A percentile compares a stretch with the other conserved stretches of the same genome.
These are phyloP conservation scores for Crassisporium funariophilum DNA, from an alignment of 768 basidiomycete genomes.

Conservation along the genomic window DNA sequence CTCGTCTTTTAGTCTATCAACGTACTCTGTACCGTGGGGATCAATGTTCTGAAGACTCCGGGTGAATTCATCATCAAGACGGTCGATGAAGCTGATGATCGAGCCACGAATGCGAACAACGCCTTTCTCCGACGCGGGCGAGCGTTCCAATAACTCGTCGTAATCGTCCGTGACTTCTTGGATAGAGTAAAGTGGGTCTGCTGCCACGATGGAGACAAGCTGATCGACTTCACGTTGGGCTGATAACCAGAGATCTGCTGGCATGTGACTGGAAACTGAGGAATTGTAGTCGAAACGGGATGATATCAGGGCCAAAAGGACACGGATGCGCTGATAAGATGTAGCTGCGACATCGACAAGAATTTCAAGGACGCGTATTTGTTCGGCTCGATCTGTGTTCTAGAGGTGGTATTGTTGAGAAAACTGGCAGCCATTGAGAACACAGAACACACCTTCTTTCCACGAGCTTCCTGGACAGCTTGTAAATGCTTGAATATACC, in stretches of 20 bases:
- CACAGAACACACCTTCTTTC: constrained; percentile 78
- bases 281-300: constrained; percentile 98
- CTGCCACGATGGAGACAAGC: constrained; percentile 76
- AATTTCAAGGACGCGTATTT: constrained; percentile 88
- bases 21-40: constrained; percentile 98
- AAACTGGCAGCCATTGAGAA: constrained; percentile 1
- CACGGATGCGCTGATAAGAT: constrained; percentile 90
- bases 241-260: constrained; percentile 85
- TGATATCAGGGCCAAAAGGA: constrained; percentile 90
- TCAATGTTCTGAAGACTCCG: constrained; percentile 97
- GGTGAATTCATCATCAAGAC: constrained; percentile 97
- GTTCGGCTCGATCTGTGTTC: constrained; percentile 97
- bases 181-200: constrained; percentile 75
- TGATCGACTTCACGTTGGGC: constrained; percentile 89
- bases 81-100: constrained; percentile 94
- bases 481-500: constrained; percentile 92
- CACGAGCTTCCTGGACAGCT: constrained; percentile 89
- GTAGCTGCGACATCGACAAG: constrained; percentile 85
- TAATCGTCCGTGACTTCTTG: constrained; percentile 90
- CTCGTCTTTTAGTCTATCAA: constrained; percentile 95
- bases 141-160: constrained; percentile 85
- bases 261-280: constrained; percentile 84
- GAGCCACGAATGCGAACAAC: constrained; percentile 90
- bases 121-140: constrained; percentile 71
- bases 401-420: constrained; percentile 30